A percentile compares a stretch with the other conserved stretches of the same genome.
These are phyloP conservation scores for Fusarium metavorans DNA, from an alignment of 2,329 filamentous ascomycete species.

Conservation along the genomic window DNA sequence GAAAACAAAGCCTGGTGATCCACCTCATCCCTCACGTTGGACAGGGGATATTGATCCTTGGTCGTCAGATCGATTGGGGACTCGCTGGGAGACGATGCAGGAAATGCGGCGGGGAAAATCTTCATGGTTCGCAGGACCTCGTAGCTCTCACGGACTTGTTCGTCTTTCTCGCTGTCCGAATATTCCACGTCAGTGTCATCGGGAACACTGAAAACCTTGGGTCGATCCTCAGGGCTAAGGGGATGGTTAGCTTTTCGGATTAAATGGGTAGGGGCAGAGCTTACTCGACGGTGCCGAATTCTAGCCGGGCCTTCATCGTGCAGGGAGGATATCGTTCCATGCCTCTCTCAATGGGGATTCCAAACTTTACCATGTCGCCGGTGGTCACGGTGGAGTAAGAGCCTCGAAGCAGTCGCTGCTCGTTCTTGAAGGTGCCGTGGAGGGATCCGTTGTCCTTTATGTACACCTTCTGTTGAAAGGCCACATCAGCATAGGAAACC, in stretches of 20 bases:
- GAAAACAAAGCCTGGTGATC: conserved; percentile 2
- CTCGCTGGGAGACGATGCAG: conserved; percentile 9
- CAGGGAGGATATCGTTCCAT: conserved; percentile 53
- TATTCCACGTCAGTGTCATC: conserved; percentile 55
- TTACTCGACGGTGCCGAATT: conserved; percentile 45
- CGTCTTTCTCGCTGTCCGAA: conserved; percentile 44
- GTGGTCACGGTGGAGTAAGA: conserved; percentile 31
- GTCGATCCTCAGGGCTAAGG: conserved; percentile 43
- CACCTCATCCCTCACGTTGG: conserved; percentile 24
- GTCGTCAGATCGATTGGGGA: conserved; percentile 39
- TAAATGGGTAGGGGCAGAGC: not conserved
- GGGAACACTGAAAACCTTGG: conserved; percentile 55
- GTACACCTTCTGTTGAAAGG: conserved; percentile 53
- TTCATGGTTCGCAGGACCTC: conserved; percentile 46
- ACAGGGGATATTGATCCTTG: conserved; percentile 34
- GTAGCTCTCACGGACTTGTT: conserved; percentile 43
- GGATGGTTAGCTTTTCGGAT: conserved; percentile 23
- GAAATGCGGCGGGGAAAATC: conserved; percentile 39
- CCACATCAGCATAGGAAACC: conserved; percentile 32
- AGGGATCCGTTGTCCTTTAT: conserved; percentile 63
- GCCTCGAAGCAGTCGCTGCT: conserved; percentile 35
- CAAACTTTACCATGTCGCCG: conserved; percentile 53
- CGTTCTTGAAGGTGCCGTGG: conserved; percentile 65
- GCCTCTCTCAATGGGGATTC: conserved; percentile 51
- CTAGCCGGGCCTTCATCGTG: conserved; percentile 49